Base-by-base conservation (phyloP, 108 stramenopile genomes). In the Skeletonema costatum region DNA sequence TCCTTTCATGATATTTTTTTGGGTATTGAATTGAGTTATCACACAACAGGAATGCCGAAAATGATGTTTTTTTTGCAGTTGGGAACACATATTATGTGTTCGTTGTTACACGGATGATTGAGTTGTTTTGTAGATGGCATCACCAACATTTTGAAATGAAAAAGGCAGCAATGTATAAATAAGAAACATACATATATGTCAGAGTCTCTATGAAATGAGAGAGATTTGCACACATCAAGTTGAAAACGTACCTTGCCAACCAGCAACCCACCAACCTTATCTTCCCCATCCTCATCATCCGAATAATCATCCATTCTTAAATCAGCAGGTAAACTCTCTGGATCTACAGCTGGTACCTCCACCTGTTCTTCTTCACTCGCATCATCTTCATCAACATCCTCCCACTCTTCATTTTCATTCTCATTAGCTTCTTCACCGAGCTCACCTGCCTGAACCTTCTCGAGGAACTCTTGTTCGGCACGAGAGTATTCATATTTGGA, bases 251-350 rank as follows among this genome's bases (percentile, higher is more conserved):
- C 82, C 82, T 77, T 66, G 59, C 90, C 92, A 64, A 95, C 79
- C 64, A 97, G 78, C 64, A 97, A 67, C 35, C 76, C 79, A n/a
- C 95, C 95, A 69, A 94, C 76, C 32, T 71, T 70, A 35, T 64
- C 64, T 35, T 77, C 90, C 31, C 90, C 88, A 5, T 91, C 93
- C 36, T 97, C 96, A 69, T 94, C 94, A 73, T 92, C 91, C 5
- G 92, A 91, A 77, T 97, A 97, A 75, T 97, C 94, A 64, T 97
- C 94, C 96, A 97, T 97, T 30, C 96, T 76, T 17, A 97, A 76
- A 70, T 97, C 96, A 3, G 89, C 89, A 2, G 96, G 96, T 8
- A 95, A 71, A 19, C 68, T 66, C 38, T 48, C 67, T 16, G 77
- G 73, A 71, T 90, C 91, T n/a, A 88, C 81, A 42, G 75, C 71